Base-by-base conservation (phyloP, 331 rosid genomes). In the Pyracantha coccinea region DNA sequence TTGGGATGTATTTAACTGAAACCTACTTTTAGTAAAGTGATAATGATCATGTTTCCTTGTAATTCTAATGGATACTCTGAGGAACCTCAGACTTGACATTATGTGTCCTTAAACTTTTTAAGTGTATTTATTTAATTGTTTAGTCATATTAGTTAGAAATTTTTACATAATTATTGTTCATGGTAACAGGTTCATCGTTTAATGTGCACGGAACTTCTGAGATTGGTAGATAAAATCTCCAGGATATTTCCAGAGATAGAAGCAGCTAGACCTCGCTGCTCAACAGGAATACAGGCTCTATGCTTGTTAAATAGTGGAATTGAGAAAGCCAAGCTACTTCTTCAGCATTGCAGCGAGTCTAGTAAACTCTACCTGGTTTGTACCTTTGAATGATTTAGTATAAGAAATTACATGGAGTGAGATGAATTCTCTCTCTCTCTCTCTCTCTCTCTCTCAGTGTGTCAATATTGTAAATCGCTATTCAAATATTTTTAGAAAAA, bases 321-420 rank as follows among this genome's bases (percentile, higher is more conserved):
- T 66, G 84, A 85, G n/a, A 89, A 85, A 77, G 90, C 92, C 80
- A 85, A 83, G 67, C 78, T 70, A 23, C 79, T 88, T 45, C 89
- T 93, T 72, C 87, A 81, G 66, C 15, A 84, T 68, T 93, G 97
- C 69, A 59, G 89, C 23, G 92, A 91, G 21, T 89, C 89, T 33
- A 93, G 97, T 82, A 86, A 84, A 85, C 92, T 93, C 82, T 93
- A 93, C 79, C 88, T 93, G 92, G 98, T 93, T 24, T 6, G 96
- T 81, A 66, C 60, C 62, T 35, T 71, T 73, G 6, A 53, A 69
- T 32, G 70, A 62, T 50, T 63, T 55, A 63, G 68, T 58, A 1
- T 54, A 31, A 62, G 35, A 77, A n/a, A 59, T 55, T 52, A 53
- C 53, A 60, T 60, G 28, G 66, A 32, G 6, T 28, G 63, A 33